Evolutionary conservation across 805 yeast species (phyloP).

Genomic region (Pichia phayaonensis): DNA sequence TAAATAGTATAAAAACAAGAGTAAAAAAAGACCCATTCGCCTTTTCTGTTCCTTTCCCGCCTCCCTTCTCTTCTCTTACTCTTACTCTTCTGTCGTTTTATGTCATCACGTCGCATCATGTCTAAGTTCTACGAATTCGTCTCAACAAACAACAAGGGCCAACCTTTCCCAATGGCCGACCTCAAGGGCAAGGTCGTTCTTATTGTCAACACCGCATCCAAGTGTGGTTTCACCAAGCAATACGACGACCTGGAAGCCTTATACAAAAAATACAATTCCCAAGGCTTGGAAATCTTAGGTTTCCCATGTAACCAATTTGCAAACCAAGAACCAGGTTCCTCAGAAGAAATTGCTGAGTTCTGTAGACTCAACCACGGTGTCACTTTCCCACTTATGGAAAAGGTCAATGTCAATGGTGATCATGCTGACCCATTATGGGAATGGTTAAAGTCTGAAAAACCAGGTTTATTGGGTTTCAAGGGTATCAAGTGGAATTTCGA

Average conservation of each 20-base stretch:
- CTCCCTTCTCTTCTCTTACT: too few species aligned
- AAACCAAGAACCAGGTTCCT: conserved; percentile 65
- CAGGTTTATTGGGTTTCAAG: conserved; percentile 60
- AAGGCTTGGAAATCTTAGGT: conserved; percentile 64
- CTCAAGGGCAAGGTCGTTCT: conserved; percentile 75
- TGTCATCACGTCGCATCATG: conserved; percentile 20
- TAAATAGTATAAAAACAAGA: too few species aligned
- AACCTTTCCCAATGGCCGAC: conserved; percentile 50
- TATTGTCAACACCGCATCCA: conserved; percentile 82
- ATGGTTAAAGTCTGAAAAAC: conserved; percentile 57
- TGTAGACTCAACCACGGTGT: conserved; percentile 84
- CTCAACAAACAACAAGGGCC: conserved; percentile 54
- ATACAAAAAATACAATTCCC: conserved; percentile 53
- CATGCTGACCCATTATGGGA: conserved; percentile 73
- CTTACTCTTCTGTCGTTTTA: too few species aligned
- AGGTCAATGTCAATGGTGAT: conserved; percentile 84
- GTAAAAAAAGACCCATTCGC: too few species aligned
- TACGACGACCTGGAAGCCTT: conserved; percentile 63
- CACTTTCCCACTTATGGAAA: conserved; percentile 78
- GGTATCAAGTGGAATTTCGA: conserved; percentile 60
- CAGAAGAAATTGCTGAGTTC: conserved; percentile 62
- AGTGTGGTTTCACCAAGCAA: conserved; percentile 75
- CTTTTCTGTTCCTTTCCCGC: too few species aligned
- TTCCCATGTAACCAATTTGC: conserved; percentile 93
- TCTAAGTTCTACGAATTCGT: conserved; percentile 58